Evolutionary conservation across 1,284 basidiomycete genomes (phyloP).

Genomic region (Boletus semigastroideus): DNA sequence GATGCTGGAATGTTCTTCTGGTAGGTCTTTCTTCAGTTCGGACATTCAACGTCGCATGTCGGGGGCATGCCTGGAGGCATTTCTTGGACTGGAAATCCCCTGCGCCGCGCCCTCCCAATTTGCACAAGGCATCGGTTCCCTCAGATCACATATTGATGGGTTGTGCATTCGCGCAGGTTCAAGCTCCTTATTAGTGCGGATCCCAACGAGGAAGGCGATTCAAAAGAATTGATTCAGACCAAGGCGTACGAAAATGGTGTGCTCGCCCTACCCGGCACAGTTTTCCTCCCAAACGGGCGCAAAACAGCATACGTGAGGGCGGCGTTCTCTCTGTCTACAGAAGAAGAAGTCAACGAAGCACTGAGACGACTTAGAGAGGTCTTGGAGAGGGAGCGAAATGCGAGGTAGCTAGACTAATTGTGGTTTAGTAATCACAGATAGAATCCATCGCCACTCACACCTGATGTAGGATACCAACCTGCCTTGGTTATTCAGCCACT

Average conservation of each 20-base stretch:
- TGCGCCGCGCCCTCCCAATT: slow-evolving; percentile 3
- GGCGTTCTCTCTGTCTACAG: slow-evolving; percentile 75
- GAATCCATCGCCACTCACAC: background rate
- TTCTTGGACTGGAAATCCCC: background rate
- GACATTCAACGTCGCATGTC: slow-evolving; percentile 13
- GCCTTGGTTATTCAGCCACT: background rate
- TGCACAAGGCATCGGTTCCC: slow-evolving; percentile 7
- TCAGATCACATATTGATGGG: slow-evolving; percentile 15
- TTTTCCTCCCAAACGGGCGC: slow-evolving; percentile 71
- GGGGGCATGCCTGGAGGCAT: slow-evolving; percentile 4
- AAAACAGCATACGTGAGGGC: slow-evolving; percentile 76
- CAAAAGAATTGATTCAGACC: slow-evolving; percentile 72
- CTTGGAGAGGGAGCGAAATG: slow-evolving; percentile 48
- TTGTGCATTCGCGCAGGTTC: slow-evolving; percentile 48
- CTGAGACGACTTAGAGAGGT: slow-evolving; percentile 66
- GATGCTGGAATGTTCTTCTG: slow-evolving; percentile 93
- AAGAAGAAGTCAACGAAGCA: slow-evolving; percentile 74
- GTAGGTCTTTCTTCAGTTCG: slow-evolving; percentile 45
- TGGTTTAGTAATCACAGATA: background rate
- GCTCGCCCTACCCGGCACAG: slow-evolving; percentile 82
- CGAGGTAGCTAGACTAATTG: slow-evolving; percentile 4
- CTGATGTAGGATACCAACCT: slow-evolving; percentile 8
- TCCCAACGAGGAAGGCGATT: slow-evolving; percentile 63
- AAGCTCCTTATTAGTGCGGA: slow-evolving; percentile 50
- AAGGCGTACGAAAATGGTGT: slow-evolving; percentile 83